Base-by-base conservation (phyloP, 1,139 yeast species). In the Yamadazyma epiphylla region DNA sequence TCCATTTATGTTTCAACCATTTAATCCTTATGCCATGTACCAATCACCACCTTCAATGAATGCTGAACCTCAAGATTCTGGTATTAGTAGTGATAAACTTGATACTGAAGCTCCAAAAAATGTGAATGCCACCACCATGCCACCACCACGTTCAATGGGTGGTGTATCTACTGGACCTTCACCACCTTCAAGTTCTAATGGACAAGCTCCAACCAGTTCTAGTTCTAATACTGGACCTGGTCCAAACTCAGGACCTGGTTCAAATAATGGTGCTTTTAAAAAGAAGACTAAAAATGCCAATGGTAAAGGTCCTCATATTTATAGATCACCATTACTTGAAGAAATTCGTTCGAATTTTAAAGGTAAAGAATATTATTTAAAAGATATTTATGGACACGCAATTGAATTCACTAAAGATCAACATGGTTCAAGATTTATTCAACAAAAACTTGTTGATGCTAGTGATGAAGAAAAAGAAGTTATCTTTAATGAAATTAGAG, bases 351-450 rank as follows among this genome's bases (percentile, higher is more conserved):
- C 77, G 33, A 81, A 79, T 49, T 67, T 79, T 34, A 71, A 70
- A 42, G 78, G 71, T 27, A 82, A 76, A 41, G 75, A 73, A 26
- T 80, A 78, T 50, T 70, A 65, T 28, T 67, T 91, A 42, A 74
- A 70, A 37, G 95, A 86, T 49, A 81, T 91, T 25, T 76, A 77
- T 46, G 95, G 95, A 5, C 91, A 86, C 55, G 94, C 94, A 5
- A 70, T 84, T 36, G 98, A 91, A 55, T 91, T 91, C 50, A 80
- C 96, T 33, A 87, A 87, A 43, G 98, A 94, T 58, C 99, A 91
- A 56, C 94, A 89, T 54, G 98, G 98, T 3, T 88, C 97, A 4
- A 69, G 99, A 39, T 94, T 91, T 46, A 89, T 91, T 41, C 99
- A 91, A 59, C 95, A 88, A 46, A 83, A 84, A 47, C 66, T 94